Evolutionary conservation across 192 early-diverging fungal species (phyloP).

Genomic region (Geosiphon pyriformis): DNA sequence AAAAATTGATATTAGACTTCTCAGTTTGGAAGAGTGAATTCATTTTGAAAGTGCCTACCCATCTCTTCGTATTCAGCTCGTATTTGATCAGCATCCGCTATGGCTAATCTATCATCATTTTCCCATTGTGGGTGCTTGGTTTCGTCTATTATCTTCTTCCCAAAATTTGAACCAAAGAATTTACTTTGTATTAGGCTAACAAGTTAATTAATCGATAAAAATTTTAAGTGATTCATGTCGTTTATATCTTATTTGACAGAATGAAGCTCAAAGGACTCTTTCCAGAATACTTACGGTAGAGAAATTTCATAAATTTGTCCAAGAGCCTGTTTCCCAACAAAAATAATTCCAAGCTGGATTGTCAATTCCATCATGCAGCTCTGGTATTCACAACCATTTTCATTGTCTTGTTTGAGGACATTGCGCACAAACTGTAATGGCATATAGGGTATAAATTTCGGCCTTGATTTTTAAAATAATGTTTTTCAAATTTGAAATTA

Average conservation of each 20-base stretch:
- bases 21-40: neutral
- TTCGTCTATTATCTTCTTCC: no score
- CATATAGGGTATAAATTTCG: neutral
- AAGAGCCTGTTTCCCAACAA: constrained; percentile 49
- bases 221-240: no score
- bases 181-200: no score
- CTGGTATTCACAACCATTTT: constrained; percentile 18
- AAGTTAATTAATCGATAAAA: no score
- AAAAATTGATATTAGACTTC: constrained; percentile 15
- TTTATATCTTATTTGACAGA: no score
- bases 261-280: no score
- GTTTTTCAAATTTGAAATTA: constrained; percentile 10
- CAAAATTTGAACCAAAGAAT: no score
- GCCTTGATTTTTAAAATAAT: neutral
- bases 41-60: constrained; percentile 11
- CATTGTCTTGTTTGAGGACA: neutral
- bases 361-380: constrained; percentile 51
- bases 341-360: constrained; percentile 53
- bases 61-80: constrained; percentile 31
- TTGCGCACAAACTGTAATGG: neutral
- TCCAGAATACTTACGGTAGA: constrained; percentile 35
- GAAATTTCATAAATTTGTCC: constrained; percentile 39
- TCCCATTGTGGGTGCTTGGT: constrained; percentile 37
- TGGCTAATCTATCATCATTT: constrained; percentile 33
- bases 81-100: neutral